Percentiles rank a stretch among this genome's conserved stretches.
Evolutionary conservation across 1,284 basidiomycete genomes (phyloP).

Genomic region (Phlebopus sp.): DNA sequence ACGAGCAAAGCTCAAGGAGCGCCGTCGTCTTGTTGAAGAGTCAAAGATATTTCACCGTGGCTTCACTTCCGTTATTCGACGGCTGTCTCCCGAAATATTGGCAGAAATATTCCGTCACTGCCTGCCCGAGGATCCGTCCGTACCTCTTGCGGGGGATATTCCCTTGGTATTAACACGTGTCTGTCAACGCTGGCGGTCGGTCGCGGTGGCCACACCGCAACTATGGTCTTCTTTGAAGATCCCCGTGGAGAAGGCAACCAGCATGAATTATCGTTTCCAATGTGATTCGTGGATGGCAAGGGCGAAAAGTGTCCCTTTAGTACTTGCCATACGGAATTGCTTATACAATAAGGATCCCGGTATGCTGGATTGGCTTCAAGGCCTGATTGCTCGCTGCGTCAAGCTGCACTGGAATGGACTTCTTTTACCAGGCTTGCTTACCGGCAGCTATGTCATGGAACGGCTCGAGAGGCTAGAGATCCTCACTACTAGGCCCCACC

Average conservation of each 20-base stretch:
- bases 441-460: neutral
- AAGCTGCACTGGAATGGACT: constrained; percentile 35
- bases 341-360: too few relatives aligned
- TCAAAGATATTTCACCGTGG: constrained; percentile 24
- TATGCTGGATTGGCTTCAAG: constrained; percentile 15
- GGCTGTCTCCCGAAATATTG: constrained; percentile 29
- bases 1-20: constrained; percentile 2
- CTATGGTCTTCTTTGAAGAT: constrained; percentile 26
- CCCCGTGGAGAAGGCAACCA: neutral
- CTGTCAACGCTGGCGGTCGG: too few relatives aligned
- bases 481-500: too few relatives aligned
- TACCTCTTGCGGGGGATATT: too few relatives aligned
- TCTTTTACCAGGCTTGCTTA: constrained; percentile 19
- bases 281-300: too few relatives aligned
- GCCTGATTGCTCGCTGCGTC: constrained; percentile 17
- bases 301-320: too few relatives aligned
- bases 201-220: constrained; percentile 25
- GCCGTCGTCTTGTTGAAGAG: constrained; percentile 7
- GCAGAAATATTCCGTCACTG: constrained; percentile 31
- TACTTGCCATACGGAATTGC: too few relatives aligned
- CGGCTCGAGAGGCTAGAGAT: constrained; percentile 15
- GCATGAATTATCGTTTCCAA: too few relatives aligned
- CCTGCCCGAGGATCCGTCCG: constrained; percentile 24
- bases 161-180: too few relatives aligned
- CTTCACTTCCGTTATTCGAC: constrained; percentile 25